Evolutionary conservation across 108 stramenopile genomes (phyloP).

Genomic region (Cyclotella choctawhatcheeana): DNA sequence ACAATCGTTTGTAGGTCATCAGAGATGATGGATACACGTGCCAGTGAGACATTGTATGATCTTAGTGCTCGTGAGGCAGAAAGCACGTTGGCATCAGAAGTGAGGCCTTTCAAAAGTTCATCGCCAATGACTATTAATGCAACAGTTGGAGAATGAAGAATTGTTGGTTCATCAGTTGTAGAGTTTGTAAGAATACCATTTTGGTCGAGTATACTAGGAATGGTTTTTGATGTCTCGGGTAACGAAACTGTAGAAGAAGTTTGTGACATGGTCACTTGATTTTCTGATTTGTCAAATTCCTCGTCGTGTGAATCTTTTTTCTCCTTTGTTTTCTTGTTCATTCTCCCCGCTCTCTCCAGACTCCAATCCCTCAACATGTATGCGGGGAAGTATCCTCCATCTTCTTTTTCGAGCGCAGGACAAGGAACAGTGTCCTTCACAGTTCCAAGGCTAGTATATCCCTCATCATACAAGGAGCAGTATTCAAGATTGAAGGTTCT

Average conservation of each 20-base stretch:
- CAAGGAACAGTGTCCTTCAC: constrained; percentile 90
- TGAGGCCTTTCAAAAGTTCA: constrained; percentile 94
- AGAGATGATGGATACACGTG: constrained; percentile 85
- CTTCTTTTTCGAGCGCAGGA: constrained; percentile 78
- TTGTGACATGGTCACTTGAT: constrained; percentile 31
- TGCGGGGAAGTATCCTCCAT: constrained; percentile 80
- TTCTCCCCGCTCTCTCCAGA: constrained; percentile 83
- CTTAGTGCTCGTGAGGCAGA: constrained; percentile 83
- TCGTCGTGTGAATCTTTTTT: neutral
- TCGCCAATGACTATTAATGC: constrained; percentile 93
- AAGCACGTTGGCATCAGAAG: constrained; percentile 87
- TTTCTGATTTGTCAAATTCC: neutral
- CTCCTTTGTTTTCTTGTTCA: constrained; percentile 38
- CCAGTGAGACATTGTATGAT: constrained; percentile 74
- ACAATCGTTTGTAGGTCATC: constrained; percentile 85
- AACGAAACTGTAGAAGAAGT: constrained; percentile 39
- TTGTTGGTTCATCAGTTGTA: constrained; percentile 10
- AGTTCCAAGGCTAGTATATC: constrained; percentile 96
- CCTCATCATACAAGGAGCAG: constrained; percentile 94
- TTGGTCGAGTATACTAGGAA: neutral
- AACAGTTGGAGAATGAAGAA: constrained; percentile 46
- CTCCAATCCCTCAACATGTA: constrained; percentile 88
- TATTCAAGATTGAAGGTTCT: constrained; percentile 88
- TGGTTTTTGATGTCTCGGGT: constrained; percentile 1
- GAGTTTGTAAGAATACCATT: constrained; percentile 7